A percentile compares a stretch with the other conserved stretches of the same genome.
These are phyloP conservation scores for Pseudovirgaria hyperparasitica DNA, from an alignment of 2,329 filamentous ascomycete genomes.

Conservation along the genomic window DNA sequence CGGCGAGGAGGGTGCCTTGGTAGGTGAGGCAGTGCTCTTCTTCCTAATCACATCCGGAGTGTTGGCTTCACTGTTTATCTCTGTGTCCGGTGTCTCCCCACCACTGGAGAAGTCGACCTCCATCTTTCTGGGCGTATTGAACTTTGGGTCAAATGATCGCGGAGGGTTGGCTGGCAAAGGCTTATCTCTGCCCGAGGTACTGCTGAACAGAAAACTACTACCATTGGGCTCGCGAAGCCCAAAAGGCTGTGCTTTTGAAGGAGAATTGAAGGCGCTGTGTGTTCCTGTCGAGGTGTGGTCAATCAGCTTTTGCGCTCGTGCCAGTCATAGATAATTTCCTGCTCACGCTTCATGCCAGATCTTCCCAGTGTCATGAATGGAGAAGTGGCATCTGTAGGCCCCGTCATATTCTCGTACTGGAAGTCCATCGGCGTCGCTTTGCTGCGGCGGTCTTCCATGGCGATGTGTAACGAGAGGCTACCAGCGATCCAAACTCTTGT, in stretches of 20 bases:
- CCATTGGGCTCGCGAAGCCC: conserved; percentile 35
- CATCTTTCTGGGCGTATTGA: conserved; percentile 24
- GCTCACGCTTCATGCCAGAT: conserved; percentile 29
- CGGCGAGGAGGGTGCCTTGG: not conserved
- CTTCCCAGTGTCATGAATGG: conserved; percentile 31
- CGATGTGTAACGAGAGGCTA: too few relatives aligned
- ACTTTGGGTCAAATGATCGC: conserved; percentile 19
- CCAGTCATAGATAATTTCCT: not conserved
- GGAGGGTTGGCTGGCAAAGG: conserved; percentile 25
- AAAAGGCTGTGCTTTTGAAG: conserved; percentile 32
- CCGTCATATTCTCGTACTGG: conserved; percentile 35
- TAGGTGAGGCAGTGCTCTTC: conserved; percentile 16
- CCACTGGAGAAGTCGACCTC: conserved; percentile 32
- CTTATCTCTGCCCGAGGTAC: conserved; percentile 16
- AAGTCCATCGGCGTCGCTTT: conserved; percentile 42
- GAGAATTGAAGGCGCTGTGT: conserved; percentile 28
- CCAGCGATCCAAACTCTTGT: too few relatives aligned
- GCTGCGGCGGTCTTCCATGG: conserved; percentile 20
- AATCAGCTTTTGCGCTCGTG: conserved; percentile 2
- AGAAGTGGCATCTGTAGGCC: conserved; percentile 32
- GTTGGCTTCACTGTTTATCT: conserved; percentile 26
- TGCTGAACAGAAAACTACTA: conserved; percentile 36
- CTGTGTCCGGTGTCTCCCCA: conserved; percentile 36
- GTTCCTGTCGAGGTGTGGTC: conserved; percentile 13
- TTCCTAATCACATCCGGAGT: conserved; percentile 24